Base-by-base conservation (phyloP, 345 rosid genomes). In the Excoecaria agallocha region DNA sequence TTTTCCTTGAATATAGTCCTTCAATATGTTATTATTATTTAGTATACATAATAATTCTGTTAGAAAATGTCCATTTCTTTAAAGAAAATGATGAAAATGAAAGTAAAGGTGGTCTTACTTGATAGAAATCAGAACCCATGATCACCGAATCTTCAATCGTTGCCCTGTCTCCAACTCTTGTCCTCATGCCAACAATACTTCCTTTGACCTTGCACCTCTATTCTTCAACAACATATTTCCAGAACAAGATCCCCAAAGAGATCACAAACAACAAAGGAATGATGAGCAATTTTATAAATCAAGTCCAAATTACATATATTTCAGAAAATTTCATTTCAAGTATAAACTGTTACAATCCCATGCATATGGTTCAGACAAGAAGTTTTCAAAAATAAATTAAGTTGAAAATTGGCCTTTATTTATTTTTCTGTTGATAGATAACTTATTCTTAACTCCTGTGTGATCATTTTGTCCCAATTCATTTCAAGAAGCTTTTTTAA, bases 191-290 rank as follows among this genome's bases (percentile, higher is more conserved):
- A 17, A 93, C 77, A 39, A 90, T 88, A 7, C 94, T 74, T 73
- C 97, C 85, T 79, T 85, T 88, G 68, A 93, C 88, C 80, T 82
- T 82, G 87, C 98, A 93, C 71, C 84, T 85, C 97, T 93, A 75
- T 67, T 78, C 89, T 77, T n/a, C n/a, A 61, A 73, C 65, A 71
- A 55, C 22, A 73, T 39, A 58, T 61, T 71, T 63, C 54, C 60
- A 69, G 45, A 39, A 65, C 30, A 30, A 30, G 30, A 45, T 46
- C 71, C n/a, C 70, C 35, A 74, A 13, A 48, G 49, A 51, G 60
- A 55, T 51, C 15, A 69, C 8, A 4, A 51, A 55, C 12, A 38
- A 22, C 24, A 20, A 19, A 56, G 22, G 37, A 20, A 41, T n/a
- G n/a, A n/a, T n/a, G n/a, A n/a, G n/a, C n/a, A n/a, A n/a, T n/a